A percentile compares a stretch with the other conserved stretches of the same genome.
Conservation (phyloP, 192 early-diverging fungal genomes). For the Diversispora epigaea region DNA sequence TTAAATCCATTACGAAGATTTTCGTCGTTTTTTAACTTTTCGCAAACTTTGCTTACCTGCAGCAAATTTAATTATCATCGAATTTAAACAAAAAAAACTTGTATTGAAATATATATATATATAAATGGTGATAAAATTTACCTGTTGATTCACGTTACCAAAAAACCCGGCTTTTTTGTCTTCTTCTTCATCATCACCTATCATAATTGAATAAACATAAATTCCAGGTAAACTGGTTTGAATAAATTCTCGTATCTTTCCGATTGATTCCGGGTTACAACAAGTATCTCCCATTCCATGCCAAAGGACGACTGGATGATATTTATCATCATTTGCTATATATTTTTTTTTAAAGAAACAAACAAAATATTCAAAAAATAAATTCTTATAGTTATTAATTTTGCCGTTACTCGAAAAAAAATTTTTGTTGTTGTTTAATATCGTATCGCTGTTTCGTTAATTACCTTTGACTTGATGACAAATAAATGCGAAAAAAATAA, state of each 20-base stretch:
- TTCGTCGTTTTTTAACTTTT: constrained; percentile 54
- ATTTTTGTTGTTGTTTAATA: too few species aligned
- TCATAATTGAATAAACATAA: constrained; percentile 74
- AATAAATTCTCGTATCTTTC: constrained; percentile 43
- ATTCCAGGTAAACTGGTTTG: constrained; percentile 57
- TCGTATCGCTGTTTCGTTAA: too few species aligned
- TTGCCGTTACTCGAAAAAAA: too few species aligned
- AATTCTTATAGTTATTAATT: too few species aligned
- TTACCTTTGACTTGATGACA: too few species aligned
- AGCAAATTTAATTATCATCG: neutral
- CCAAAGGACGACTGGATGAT: constrained; percentile 71
- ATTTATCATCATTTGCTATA: too few species aligned
- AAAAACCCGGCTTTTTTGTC: constrained; percentile 86
- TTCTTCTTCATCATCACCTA: constrained; percentile 60
- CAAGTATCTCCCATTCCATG: constrained; percentile 90
- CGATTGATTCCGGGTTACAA: constrained; percentile 72
- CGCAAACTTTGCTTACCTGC: constrained; percentile 75
- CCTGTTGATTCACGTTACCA: constrained; percentile 79
- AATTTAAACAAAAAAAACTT: too few species aligned
- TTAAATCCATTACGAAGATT: constrained; percentile 79
- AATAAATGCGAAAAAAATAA: too few species aligned
- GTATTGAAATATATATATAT: neutral
- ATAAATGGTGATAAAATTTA: constrained; percentile 32
- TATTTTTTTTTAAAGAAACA: too few species aligned
- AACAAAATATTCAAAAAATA: too few species aligned